Percentiles rank a stretch among this genome's conserved stretches.
These are phyloP conservation scores for Suhomyces sp. DNA, from an alignment of 805 yeast species.

Conservation along the genomic window DNA sequence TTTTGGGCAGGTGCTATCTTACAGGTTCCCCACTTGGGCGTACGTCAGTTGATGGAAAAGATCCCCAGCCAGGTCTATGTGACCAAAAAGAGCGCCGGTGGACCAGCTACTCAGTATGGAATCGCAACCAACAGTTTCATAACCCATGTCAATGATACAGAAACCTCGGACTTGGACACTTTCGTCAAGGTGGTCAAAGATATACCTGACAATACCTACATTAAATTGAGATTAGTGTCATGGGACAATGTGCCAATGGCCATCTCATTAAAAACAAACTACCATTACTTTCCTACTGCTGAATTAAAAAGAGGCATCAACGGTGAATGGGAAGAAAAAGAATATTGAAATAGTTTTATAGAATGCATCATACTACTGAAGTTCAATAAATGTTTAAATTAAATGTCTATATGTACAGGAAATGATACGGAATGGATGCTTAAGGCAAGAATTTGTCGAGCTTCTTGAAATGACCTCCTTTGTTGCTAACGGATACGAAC, in stretches of 20 bases:
- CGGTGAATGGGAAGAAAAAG: constrained; percentile 49
- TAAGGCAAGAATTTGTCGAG: constrained; percentile 48
- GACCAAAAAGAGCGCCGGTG: constrained; percentile 69
- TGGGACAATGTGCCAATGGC: constrained; percentile 88
- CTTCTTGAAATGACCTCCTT: constrained; percentile 57
- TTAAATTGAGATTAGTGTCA: constrained; percentile 75
- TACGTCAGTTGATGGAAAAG: constrained; percentile 73
- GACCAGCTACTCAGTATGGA: constrained; percentile 83
- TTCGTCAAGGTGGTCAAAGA: constrained; percentile 64
- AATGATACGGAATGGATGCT: background rate
- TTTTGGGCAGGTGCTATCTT: constrained; percentile 82
- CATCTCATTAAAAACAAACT: constrained; percentile 77
- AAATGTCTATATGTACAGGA: background rate
- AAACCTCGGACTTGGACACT: constrained; percentile 66
- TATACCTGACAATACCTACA: constrained; percentile 77
- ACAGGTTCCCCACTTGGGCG: constrained; percentile 92
- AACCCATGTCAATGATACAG: constrained; percentile 79
- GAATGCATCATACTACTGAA: background rate
- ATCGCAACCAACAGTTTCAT: constrained; percentile 78
- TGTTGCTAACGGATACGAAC: constrained; percentile 49
- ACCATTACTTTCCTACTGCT: constrained; percentile 81
- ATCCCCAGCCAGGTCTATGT: constrained; percentile 85
- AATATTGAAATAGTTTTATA: constrained; percentile 12
- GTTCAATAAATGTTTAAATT: background rate
- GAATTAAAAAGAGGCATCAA: constrained; percentile 49